Evolutionary conservation across 768 basidiomycete genomes (phyloP), one percentile per base, ranked within the genome.

Genomic region (Ephemerocybe angulata): DNA sequence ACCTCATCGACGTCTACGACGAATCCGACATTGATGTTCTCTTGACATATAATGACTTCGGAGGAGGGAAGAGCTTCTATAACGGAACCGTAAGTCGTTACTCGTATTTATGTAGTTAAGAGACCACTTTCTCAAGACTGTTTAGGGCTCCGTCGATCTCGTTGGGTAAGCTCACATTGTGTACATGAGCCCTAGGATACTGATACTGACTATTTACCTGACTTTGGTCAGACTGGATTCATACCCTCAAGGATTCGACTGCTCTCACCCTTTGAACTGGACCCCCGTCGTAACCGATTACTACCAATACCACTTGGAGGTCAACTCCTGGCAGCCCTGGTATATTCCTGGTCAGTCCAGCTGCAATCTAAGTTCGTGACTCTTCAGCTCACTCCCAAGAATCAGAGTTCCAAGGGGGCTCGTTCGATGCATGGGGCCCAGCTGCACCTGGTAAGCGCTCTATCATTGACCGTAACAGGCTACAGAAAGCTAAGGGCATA

Each of bases 391-490:
- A 21, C 21, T 30, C 55, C 4, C 7, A 40, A 30, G 33, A 11
- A 29, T 33, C 19, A 71, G 74, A 84, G 69, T 86, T 84, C 64
- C 86, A 88, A 74, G 87, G 81, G 12, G 90, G 90, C 4, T 78
- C 88, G 11, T 91, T 83, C 60, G 90, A 93, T 64, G 84, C 89
- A 2, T 93, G 88, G 88, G 91, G 86, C 13, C 84, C 86, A 0
- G 78, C 74, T 3, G 84, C 86, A 25, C 87, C 88, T 56, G 85
- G 83, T 82, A 65, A 1, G 57, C 12, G 2, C 2, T 41, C 30
- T 28, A 17, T n/a, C n/a, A n/a, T n/a, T n/a, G 7, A 27, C n/a
- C n/a, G n/a, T 24, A 6, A 30, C 48, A 38, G 40, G n/a, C 27
- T 13, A 22, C 13, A 24, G 44, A 13, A 42, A 29, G 31, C 13